Evolutionary conservation across 148 eudicot species (phyloP), one percentile per base, ranked within the genome.

Genomic region (Chenopodium album): DNA sequence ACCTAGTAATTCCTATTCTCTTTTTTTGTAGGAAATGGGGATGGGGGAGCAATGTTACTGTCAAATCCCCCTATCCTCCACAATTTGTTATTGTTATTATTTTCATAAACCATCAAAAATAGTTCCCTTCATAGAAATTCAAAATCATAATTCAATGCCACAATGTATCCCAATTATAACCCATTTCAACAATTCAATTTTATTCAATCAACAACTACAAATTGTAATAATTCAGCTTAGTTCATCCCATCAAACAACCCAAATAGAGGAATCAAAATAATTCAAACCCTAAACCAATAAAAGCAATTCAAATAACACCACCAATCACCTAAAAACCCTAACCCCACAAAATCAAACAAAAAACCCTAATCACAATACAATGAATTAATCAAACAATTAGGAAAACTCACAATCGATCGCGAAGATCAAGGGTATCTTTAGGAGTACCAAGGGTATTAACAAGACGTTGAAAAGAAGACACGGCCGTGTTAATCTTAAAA

Each of bases 391-490:
- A 3, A 2, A 4, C 9, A 63, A 73, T 31, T 34, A 48, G 41
- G 22, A 2, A 20, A 44, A 84, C 90, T 82, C 23, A 90, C 95
- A 90, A 74, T 37, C 85, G 87, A 29, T 87, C 85, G 48, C 95
- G 92, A 79, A 89, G 90, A 31, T 88, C 82, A n/a, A 80, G 85
- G 14, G 95, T 88, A 84, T 92, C 95, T 66, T 85, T 90, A 67
- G 93, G 88, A 31, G 95, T 89, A 10, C 92, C 95, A 11, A 92
- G 88, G 69, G 88, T 76, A 69, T 88, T 88, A 26, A 89, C 91
- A 4, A 90, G 87, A 79, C 93, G 89, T 22, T 82, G 87, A 81
- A 85, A 92, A 16, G 87, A 62, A 22, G 90, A 79, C 31, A 92
- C 88, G 28, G 92, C 91, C 9, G 95, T 90, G 84, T 88, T 92